These are phyloP conservation scores for Suillus fuscotomentosus DNA, from an alignment of 768 basidiomycete genomes.

Conservation along the genomic window DNA sequence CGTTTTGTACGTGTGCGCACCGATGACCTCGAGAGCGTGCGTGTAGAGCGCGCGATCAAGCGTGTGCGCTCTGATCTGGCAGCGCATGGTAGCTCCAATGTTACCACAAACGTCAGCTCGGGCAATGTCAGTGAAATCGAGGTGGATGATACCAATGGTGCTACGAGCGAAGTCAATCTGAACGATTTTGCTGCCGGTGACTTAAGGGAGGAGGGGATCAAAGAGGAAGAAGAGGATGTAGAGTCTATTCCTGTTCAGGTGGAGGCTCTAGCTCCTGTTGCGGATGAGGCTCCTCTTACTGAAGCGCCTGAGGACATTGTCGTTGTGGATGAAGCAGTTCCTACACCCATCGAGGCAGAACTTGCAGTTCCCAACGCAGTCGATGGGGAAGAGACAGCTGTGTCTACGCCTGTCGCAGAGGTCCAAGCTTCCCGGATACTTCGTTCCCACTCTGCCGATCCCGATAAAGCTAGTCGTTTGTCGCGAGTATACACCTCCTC, in stretches of 20 bases:
- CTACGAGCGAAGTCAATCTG: constrained; percentile 28
- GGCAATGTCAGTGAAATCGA: constrained; percentile 32
- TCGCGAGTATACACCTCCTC: constrained; percentile 61
- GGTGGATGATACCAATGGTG: constrained; percentile 21
- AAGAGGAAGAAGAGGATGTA: constrained; percentile 25
- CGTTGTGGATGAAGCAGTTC: constrained; percentile 6
- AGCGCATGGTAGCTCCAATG: constrained; percentile 54
- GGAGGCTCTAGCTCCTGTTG: constrained; percentile 5
- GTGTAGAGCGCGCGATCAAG: constrained; percentile 86
- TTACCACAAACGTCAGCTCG: constrained; percentile 26
- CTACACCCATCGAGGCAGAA: constrained; percentile 19
- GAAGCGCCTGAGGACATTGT: constrained; percentile 9
- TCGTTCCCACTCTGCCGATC: constrained; percentile 82
- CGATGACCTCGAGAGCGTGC: constrained; percentile 85
- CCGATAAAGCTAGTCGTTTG: constrained; percentile 57
- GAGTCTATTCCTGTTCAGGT: constrained; percentile 7
- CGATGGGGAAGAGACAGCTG: constrained; percentile 28
- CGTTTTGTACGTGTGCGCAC: constrained; percentile 83
- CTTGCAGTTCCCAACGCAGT: constrained; percentile 18
- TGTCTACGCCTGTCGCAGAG: constrained; percentile 40
- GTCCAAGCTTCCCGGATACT: constrained; percentile 48
- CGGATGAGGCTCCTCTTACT: constrained; percentile 8
- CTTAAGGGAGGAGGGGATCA: constrained; percentile 21
- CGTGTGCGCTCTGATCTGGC: constrained; percentile 83
- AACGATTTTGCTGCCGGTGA: constrained; percentile 17